phyloP scores from a whole-genome alignment of 352 stramenopile species.

The Hyaloperonospora brassicae region DNA sequence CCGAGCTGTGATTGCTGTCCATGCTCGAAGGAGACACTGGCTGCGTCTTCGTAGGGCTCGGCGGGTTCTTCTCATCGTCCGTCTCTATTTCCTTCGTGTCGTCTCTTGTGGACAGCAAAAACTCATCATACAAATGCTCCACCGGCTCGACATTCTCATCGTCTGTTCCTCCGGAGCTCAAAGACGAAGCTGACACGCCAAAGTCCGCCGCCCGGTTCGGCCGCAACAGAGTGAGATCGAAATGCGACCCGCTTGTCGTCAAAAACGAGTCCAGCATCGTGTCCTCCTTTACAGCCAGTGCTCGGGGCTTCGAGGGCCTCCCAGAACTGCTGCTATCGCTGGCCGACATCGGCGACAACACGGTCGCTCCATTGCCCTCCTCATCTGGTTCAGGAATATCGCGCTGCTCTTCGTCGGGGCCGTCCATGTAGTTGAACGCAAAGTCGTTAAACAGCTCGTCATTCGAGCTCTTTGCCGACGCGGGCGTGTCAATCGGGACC shows the following conservation, averaged over 20 bases:
- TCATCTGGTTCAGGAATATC: slow-evolving; percentile 33
- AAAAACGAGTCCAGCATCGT: slow-evolving; percentile 42
- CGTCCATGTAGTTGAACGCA: slow-evolving; percentile 78
- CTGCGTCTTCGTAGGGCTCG: slow-evolving; percentile 12
- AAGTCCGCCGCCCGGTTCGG: slow-evolving; percentile 66
- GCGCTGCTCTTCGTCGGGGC: slow-evolving; percentile 42
- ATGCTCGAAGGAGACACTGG: slow-evolving; percentile 24
- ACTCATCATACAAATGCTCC: slow-evolving; percentile 19
- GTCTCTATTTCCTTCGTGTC: slow-evolving; percentile 3
- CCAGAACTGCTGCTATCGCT: slow-evolving; percentile 16
- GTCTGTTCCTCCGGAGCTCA: slow-evolving; percentile 36
- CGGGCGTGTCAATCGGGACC: slow-evolving; percentile 74
- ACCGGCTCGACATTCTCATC: slow-evolving; percentile 29
- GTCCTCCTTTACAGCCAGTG: slow-evolving; percentile 21
- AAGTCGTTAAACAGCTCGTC: slow-evolving; percentile 77
- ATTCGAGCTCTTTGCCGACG: slow-evolving; percentile 61
- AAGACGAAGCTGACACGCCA: slow-evolving; percentile 43
- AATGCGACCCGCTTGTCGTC: slow-evolving; percentile 46
- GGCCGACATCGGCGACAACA: slow-evolving; percentile 19
- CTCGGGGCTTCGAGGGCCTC: slow-evolving; percentile 13
- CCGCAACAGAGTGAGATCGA: slow-evolving; percentile 65
- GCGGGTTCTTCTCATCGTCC: slow-evolving; percentile 14
- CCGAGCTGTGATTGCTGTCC: slow-evolving; percentile 17
- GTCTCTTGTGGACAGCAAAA: slow-evolving; percentile 12
- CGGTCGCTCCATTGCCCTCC: slow-evolving; percentile 23